Evolutionary conservation across 179 eudicot species (phyloP).

Genomic region (Pouteria campechiana): DNA sequence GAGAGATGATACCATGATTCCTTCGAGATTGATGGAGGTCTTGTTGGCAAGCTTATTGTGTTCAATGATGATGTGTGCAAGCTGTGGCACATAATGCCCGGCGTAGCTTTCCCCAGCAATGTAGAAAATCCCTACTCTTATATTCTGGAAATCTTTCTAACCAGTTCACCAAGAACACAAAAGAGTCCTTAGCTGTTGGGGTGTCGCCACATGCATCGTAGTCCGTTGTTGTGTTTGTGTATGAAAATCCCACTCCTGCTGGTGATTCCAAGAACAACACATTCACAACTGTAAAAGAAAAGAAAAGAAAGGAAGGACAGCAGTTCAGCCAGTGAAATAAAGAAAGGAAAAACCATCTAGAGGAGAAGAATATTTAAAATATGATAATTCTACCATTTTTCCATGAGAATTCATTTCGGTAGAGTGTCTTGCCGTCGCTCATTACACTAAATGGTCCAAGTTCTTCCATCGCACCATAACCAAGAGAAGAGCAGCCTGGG

Average conservation of each 20-base stretch:
- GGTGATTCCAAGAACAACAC: constrained; percentile 37
- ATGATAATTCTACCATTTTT: constrained; percentile 29
- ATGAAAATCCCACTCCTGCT: constrained; percentile 39
- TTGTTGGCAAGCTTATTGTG: constrained; percentile 17
- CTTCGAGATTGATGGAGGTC: constrained; percentile 34
- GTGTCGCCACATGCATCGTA: constrained; percentile 14
- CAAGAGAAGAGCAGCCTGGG: constrained; percentile 47
- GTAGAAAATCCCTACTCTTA: constrained; percentile 27
- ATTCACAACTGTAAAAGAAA: constrained; percentile 16
- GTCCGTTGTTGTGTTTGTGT: constrained; percentile 27
- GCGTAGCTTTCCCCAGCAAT: constrained; percentile 53
- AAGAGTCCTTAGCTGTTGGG: constrained; percentile 38
- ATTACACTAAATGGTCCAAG: constrained; percentile 39
- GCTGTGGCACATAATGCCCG: constrained; percentile 53
- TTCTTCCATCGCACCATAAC: constrained; percentile 45
- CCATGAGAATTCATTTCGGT: constrained; percentile 29
- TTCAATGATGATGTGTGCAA: constrained; percentile 26
- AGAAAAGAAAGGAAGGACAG: background rate
- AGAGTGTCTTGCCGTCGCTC: constrained; percentile 41
- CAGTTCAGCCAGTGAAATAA: background rate
- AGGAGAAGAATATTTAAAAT: background rate
- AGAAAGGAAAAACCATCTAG: background rate
- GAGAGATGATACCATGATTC: constrained; percentile 40
- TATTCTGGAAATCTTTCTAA: constrained; percentile 45
- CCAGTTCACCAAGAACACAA: constrained; percentile 37